Percentiles rank a stretch among this genome's conserved stretches.
These are phyloP conservation scores for Tilletia walkeri DNA, from an alignment of 1,284 basidiomycete species.

Conservation along the genomic window DNA sequence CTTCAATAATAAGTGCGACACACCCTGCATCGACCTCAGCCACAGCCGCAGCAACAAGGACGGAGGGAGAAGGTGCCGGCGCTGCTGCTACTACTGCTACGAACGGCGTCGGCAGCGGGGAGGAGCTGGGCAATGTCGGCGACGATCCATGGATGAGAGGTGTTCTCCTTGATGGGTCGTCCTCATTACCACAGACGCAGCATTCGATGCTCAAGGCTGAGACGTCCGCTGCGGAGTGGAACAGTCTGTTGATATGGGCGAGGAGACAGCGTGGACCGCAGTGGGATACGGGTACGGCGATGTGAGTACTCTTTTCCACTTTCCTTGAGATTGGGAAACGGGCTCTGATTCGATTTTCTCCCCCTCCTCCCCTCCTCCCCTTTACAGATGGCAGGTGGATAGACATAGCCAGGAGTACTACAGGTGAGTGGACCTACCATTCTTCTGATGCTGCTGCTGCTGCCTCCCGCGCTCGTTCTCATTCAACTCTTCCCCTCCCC, in stretches of 20 bases:
- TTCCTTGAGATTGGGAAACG: too few relatives aligned
- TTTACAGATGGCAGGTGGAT: slow-evolving; percentile 41
- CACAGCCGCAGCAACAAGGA: slow-evolving; percentile 17
- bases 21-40: background rate
- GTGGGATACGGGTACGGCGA: slow-evolving; percentile 37
- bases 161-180: background rate
- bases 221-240: slow-evolving; percentile 45
- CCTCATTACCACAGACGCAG: slow-evolving; percentile 18
- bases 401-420: slow-evolving; percentile 35
- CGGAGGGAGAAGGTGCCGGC: background rate
- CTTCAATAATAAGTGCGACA: background rate
- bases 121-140: background rate
- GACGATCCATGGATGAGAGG: too few relatives aligned
- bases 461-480: background rate
- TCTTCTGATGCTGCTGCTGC: background rate
- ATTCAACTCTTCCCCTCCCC: too few relatives aligned
- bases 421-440: slow-evolving; percentile 15
- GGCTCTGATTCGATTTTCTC: too few relatives aligned
- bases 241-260: slow-evolving; percentile 44
- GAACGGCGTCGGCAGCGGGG: background rate
- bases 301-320: slow-evolving; percentile 21
- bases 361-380: too few relatives aligned
- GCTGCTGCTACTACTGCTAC: background rate
- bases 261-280: slow-evolving; percentile 41
- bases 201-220: slow-evolving; percentile 32